Percentiles rank a stretch among this genome's conserved stretches.
Conservation (phyloP, 352 stramenopile species). For the Aphanomyces cochlioides region DNA sequence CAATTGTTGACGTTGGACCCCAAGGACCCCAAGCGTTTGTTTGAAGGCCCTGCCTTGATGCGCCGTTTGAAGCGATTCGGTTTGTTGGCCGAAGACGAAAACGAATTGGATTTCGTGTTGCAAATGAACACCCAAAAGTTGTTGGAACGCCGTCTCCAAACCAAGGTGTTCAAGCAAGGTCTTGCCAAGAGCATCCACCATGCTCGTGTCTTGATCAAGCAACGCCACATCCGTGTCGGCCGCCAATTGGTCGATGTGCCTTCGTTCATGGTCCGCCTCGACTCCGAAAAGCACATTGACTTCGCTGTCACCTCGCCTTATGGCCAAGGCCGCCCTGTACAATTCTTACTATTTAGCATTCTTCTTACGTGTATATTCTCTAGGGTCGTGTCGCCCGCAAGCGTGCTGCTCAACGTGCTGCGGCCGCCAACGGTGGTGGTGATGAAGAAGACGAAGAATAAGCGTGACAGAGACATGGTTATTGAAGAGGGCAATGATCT, state of each 20-base stretch:
- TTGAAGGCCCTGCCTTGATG: constrained; percentile 97
- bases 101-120: constrained; percentile 98
- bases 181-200: constrained; percentile 99
- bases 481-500: constrained; percentile 29
- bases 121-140: constrained; percentile 99
- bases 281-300: constrained; percentile 99
- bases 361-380: constrained; percentile 16
- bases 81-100: constrained; percentile 96
- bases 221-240: constrained; percentile 99
- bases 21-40: constrained; percentile 98
- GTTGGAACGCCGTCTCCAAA: constrained; percentile 98
- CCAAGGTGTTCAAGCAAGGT: constrained; percentile 98
- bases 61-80: constrained; percentile 96
- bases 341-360: constrained; percentile 11
- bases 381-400: constrained; percentile 94
- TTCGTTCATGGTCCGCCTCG: constrained; percentile 97
- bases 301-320: constrained; percentile 98
- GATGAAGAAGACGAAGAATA: constrained; percentile 80
- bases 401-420: constrained; percentile 90
- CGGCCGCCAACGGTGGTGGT: constrained; percentile 77
- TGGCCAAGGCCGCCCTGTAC: constrained; percentile 91
- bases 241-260: constrained; percentile 99
- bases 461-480: constrained; percentile 34
- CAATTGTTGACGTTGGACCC: constrained; percentile 96
- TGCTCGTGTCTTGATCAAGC: constrained; percentile 98